Evolutionary conservation across 2,329 filamentous ascomycete species (phyloP).

Genomic region (Raffaelea deltoideospora): DNA sequence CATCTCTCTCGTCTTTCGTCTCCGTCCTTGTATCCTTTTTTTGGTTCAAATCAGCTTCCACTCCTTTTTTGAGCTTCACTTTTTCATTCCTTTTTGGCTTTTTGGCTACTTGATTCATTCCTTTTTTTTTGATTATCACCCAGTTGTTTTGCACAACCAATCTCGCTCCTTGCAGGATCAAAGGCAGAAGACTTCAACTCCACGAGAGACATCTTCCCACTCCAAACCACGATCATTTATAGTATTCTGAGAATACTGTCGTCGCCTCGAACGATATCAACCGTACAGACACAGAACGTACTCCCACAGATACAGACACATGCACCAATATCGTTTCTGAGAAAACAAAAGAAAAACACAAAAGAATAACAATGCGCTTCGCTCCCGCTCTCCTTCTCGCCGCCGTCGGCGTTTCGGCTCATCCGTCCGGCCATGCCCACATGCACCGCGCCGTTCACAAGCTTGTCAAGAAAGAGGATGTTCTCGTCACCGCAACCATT

Average conservation of each 20-base stretch:
- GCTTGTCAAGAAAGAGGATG: constrained; percentile 11
- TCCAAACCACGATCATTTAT: background rate
- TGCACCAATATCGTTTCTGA: no score
- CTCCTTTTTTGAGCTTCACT: no score
- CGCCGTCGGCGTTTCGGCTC: constrained; percentile 17
- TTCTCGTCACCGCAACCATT: constrained; percentile 12
- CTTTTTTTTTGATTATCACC: background rate
- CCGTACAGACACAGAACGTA: background rate
- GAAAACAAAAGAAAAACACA: background rate
- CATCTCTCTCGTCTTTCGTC: background rate
- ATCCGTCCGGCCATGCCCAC: constrained; percentile 22
- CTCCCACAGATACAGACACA: background rate
- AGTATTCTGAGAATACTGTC: no score
- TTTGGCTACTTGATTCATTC: constrained; percentile 1
- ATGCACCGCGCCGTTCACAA: constrained; percentile 16
- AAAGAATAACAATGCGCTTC: constrained; percentile 10
- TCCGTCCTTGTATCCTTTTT: background rate
- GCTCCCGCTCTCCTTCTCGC: constrained; percentile 16
- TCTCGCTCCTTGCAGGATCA: constrained; percentile 6
- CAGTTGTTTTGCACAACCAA: background rate
- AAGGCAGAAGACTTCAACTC: background rate
- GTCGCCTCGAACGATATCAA: no score
- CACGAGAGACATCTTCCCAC: no score
- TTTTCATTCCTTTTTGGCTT: background rate
- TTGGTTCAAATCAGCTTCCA: no score